phyloP scores from a whole-genome alignment of 2,329 filamentous ascomycete genomes.

The Sporothrix curviconia region DNA sequence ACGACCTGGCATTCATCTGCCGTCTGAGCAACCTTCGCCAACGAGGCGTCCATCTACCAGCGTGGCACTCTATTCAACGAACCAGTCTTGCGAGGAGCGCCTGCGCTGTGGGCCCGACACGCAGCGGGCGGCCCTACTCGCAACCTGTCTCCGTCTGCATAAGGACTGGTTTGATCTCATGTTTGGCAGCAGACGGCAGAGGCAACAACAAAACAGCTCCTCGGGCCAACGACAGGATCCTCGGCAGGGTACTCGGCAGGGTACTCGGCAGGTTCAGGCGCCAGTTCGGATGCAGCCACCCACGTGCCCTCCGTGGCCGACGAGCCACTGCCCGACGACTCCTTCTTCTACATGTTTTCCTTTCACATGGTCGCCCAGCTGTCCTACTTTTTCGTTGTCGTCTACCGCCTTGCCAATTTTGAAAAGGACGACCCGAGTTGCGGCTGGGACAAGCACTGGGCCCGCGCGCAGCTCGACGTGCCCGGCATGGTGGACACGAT shows the following conservation, averaged over 20 bases:
- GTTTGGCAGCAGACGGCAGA: neutral
- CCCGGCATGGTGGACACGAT: neutral
- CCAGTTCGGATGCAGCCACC: neutral
- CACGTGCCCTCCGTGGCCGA: neutral
- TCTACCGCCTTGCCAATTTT: slow-evolving; percentile 9
- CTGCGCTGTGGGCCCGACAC: slow-evolving; percentile 3
- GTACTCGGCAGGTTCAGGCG: no score
- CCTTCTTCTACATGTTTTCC: slow-evolving; percentile 10
- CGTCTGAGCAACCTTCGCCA: neutral
- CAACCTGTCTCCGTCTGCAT: slow-evolving; percentile 7
- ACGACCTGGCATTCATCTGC: slow-evolving; percentile 4
- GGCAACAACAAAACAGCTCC: neutral
- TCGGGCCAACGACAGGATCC: no score
- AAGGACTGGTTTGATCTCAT: slow-evolving; percentile 5
- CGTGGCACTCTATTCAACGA: neutral
- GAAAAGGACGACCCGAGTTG: neutral
- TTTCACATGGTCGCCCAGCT: slow-evolving; percentile 10
- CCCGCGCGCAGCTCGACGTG: slow-evolving; percentile 6
- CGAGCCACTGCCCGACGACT: neutral
- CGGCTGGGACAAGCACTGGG: slow-evolving; percentile 12
- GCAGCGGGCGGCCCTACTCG: neutral
- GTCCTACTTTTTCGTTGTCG: slow-evolving; percentile 2
- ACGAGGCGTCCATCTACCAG: slow-evolving; percentile 9
- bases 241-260: no score
- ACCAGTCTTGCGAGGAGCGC: neutral